phyloP scores from a whole-genome alignment of 2,329 filamentous ascomycete genomes.

The Fusarium armeniacum region DNA sequence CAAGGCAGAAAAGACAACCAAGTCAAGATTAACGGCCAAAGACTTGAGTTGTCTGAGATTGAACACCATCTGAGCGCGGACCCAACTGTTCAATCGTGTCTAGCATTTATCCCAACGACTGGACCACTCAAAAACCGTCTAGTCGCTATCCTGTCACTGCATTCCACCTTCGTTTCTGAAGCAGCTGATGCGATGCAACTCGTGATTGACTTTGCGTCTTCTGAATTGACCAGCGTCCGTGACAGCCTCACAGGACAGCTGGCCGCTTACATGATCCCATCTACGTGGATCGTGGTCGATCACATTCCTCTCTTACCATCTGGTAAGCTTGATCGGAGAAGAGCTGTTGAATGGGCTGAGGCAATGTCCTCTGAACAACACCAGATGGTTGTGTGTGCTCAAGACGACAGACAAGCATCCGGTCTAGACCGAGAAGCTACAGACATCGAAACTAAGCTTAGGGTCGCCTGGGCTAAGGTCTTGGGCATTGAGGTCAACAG shows the following conservation, averaged over 20 bases:
- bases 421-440: slow-evolving; percentile 24
- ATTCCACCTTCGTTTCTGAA: neutral
- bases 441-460: slow-evolving; percentile 17
- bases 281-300: slow-evolving; percentile 27
- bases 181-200: slow-evolving; percentile 7
- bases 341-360: slow-evolving; percentile 14
- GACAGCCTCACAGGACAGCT: slow-evolving; percentile 19
- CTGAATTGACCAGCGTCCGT: slow-evolving; percentile 16
- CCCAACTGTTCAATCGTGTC: slow-evolving; percentile 21
- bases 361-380: slow-evolving; percentile 21
- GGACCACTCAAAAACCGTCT: slow-evolving; percentile 29
- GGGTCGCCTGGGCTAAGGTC: slow-evolving; percentile 30
- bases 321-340: slow-evolving; percentile 36
- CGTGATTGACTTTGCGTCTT: neutral
- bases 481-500: slow-evolving; percentile 13
- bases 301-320: slow-evolving; percentile 33
- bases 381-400: slow-evolving; percentile 11
- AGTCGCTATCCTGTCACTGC: slow-evolving; percentile 23
- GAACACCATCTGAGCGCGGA: slow-evolving; percentile 46
- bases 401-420: slow-evolving; percentile 10
- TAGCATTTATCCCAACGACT: slow-evolving; percentile 20
- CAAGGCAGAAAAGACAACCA: slow-evolving; percentile 53
- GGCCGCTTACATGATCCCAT: slow-evolving; percentile 41
- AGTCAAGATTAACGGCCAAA: slow-evolving; percentile 54
- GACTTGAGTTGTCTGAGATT: slow-evolving; percentile 53